These are phyloP conservation scores for Thielaviopsis musarum DNA, from an alignment of 2,329 filamentous ascomycete genomes.

Conservation along the genomic window DNA sequence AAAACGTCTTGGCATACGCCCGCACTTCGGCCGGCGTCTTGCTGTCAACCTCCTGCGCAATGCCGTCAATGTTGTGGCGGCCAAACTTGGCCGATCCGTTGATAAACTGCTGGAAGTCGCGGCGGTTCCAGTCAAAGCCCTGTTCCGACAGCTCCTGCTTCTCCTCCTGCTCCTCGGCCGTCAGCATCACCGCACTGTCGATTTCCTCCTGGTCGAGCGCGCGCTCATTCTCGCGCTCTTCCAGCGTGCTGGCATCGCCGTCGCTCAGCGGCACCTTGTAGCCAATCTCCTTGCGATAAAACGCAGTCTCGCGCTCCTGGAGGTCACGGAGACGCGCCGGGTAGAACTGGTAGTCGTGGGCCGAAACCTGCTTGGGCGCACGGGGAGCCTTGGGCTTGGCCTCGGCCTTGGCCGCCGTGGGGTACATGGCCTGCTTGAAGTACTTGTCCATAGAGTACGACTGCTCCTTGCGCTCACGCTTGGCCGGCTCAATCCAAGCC, in stretches of 20 bases:
- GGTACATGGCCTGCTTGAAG: constrained; percentile 76
- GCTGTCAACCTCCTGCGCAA: constrained; percentile 78
- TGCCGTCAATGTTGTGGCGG: constrained; percentile 67
- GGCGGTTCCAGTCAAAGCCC: constrained; percentile 93
- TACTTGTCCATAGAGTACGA: constrained; percentile 99
- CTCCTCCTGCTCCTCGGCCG: constrained; percentile 74
- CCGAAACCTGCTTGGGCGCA: constrained; percentile 76
- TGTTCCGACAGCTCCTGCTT: constrained; percentile 68
- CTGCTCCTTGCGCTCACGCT: constrained; percentile 95
- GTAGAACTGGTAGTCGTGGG: constrained; percentile 98
- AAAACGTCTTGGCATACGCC: constrained; percentile 86
- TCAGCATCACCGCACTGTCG: constrained; percentile 75
- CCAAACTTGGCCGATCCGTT: constrained; percentile 91
- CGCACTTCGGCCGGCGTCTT: constrained; percentile 76
- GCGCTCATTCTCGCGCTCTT: constrained; percentile 73
- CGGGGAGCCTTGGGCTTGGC: constrained; percentile 90
- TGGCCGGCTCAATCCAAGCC: constrained; percentile 94
- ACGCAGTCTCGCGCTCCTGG: constrained; percentile 92
- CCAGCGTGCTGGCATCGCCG: constrained; percentile 71
- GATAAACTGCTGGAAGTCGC: constrained; percentile 96
- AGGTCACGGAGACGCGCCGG: constrained; percentile 68
- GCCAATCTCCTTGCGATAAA: constrained; percentile 86
- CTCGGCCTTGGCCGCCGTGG: constrained; percentile 58
- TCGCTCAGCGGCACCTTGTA: constrained; percentile 88
- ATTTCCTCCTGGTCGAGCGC: constrained; percentile 82